Conservation (phyloP, 2,329 filamentous ascomycete species). For the Diaporthe australafricana region DNA sequence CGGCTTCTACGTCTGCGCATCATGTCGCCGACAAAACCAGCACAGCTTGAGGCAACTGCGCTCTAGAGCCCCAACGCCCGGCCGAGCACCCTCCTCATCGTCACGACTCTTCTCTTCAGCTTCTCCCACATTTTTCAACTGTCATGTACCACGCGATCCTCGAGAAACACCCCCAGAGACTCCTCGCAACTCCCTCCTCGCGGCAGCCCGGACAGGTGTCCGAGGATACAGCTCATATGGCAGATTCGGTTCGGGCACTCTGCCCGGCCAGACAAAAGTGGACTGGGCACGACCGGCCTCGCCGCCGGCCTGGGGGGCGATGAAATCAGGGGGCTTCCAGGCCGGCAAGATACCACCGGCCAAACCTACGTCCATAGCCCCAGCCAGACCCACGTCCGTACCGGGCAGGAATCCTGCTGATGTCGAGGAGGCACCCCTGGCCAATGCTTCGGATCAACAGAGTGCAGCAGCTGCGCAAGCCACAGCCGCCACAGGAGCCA, state of each 20-base stretch:
- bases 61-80: conserved; percentile 4
- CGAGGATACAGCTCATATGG: conserved; percentile 29
- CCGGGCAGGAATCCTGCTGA: neutral
- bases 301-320: conserved; percentile 21
- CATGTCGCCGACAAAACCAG: conserved; percentile 49
- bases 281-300: conserved; percentile 26
- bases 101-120: conserved; percentile 22
- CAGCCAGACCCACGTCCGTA: conserved; percentile 7
- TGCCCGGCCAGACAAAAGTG: conserved; percentile 34
- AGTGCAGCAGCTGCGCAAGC: neutral
- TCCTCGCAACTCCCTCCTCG: neutral
- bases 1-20: conserved; percentile 55
- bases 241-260: conserved; percentile 32
- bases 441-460: neutral
- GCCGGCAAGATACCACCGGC: conserved; percentile 30
- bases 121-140: neutral
- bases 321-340: neutral
- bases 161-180: neutral
- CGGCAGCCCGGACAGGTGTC: neutral
- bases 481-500: neutral
- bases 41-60: conserved; percentile 29
- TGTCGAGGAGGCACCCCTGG: neutral
- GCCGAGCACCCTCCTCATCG: neutral
- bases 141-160: neutral
- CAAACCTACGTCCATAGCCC: conserved; percentile 21